phyloP scores from a whole-genome alignment of 345 rosid species.

The Arabis hirsuta region DNA sequence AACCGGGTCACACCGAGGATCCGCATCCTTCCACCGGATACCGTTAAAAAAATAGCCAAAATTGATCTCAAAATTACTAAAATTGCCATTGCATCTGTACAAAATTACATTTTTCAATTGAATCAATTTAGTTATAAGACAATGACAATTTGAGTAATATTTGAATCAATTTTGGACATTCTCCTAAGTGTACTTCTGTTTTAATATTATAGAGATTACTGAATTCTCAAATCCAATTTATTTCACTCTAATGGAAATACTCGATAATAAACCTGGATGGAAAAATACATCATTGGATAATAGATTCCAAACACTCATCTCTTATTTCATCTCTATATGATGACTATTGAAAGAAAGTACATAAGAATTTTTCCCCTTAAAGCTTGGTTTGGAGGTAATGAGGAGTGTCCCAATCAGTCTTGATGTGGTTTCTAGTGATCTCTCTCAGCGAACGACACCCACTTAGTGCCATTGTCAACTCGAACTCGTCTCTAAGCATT shows the following conservation, averaged over 20 bases:
- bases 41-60: too few relatives aligned
- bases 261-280: neutral
- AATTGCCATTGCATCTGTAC: too few relatives aligned
- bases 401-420: constrained; percentile 75
- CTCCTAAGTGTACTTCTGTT: too few relatives aligned
- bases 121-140: too few relatives aligned
- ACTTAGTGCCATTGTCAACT: constrained; percentile 88
- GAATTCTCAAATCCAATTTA: too few relatives aligned
- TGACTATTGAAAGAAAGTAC: neutral
- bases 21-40: too few relatives aligned
- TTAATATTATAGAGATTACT: neutral
- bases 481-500: constrained; percentile 84
- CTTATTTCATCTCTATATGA: constrained; percentile 8
- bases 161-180: too few relatives aligned
- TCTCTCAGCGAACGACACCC: constrained; percentile 87
- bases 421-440: constrained; percentile 74
- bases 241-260: too few relatives aligned
- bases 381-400: constrained; percentile 48
- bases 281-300: constrained; percentile 8
- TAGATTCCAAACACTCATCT: constrained; percentile 5
- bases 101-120: too few relatives aligned
- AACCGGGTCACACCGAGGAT: too few relatives aligned
- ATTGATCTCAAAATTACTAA: too few relatives aligned
- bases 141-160: too few relatives aligned
- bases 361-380: constrained; percentile 21